Evolutionary conservation across 2,329 filamentous ascomycete genomes (phyloP).

Genomic region (Claviceps maximensis): DNA sequence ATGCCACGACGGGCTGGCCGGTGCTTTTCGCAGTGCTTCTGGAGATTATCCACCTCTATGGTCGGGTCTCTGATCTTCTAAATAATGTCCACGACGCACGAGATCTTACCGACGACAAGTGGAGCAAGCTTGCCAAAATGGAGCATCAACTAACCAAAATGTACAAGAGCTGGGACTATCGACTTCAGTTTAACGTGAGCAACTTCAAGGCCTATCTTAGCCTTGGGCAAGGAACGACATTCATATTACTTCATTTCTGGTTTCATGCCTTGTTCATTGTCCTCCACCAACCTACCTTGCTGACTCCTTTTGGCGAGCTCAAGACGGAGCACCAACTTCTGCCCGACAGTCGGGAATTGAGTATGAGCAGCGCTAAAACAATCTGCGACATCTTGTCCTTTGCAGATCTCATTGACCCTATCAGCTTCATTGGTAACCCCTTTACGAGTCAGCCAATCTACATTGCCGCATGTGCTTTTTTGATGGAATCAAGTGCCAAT

Average conservation of each 20-base stretch:
- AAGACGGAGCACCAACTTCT: slow-evolving; percentile 55
- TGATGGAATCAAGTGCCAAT: slow-evolving; percentile 67
- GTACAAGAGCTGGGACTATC: slow-evolving; percentile 60
- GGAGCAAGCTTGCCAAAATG: slow-evolving; percentile 61
- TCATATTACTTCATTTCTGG: slow-evolving; percentile 79
- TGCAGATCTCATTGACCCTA: slow-evolving; percentile 72
- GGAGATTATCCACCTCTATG: slow-evolving; percentile 75
- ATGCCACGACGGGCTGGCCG: slow-evolving; percentile 54
- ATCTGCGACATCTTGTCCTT: slow-evolving; percentile 83
- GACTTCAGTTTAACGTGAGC: slow-evolving; percentile 68
- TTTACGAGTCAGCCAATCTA: slow-evolving; percentile 88
- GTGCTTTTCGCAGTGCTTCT: slow-evolving; percentile 69
- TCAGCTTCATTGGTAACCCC: slow-evolving; percentile 75
- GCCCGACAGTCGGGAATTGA: slow-evolving; percentile 65
- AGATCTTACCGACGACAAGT: slow-evolving; percentile 62
- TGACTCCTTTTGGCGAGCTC: slow-evolving; percentile 57
- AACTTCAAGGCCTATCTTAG: slow-evolving; percentile 81
- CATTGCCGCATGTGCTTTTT: slow-evolving; percentile 77
- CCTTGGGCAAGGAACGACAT: slow-evolving; percentile 70
- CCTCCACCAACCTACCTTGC: slow-evolving; percentile 68
- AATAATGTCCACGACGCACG: slow-evolving; percentile 65
- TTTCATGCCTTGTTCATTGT: slow-evolving; percentile 79
- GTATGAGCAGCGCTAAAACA: slow-evolving; percentile 83
- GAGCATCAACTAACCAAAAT: slow-evolving; percentile 62
- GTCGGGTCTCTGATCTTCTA: slow-evolving; percentile 68